phyloP scores from a whole-genome alignment of 2,329 filamentous ascomycete genomes.

The Ophiocordyceps unilateralis region DNA sequence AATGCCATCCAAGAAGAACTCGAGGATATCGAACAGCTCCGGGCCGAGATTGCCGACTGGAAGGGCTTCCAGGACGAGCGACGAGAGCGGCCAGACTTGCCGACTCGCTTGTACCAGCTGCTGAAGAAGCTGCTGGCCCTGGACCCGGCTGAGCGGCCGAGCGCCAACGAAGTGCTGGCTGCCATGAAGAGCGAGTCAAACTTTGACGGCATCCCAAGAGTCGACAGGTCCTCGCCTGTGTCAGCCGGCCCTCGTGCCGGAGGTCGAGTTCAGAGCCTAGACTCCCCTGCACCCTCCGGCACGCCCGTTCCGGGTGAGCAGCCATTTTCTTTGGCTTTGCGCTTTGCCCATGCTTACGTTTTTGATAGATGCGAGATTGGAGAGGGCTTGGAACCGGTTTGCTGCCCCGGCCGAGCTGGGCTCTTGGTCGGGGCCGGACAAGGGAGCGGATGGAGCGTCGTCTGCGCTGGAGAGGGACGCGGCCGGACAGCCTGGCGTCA shows the following conservation, averaged over 20 bases:
- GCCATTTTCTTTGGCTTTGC: not conserved
- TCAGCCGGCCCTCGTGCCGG: slow-evolving; percentile 23
- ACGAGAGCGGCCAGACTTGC: slow-evolving; percentile 62
- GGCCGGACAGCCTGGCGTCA: not conserved
- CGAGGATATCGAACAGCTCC: slow-evolving; percentile 73
- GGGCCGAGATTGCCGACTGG: slow-evolving; percentile 77
- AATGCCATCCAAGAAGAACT: slow-evolving; percentile 80
- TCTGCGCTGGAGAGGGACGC: not conserved
- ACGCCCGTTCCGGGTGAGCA: slow-evolving; percentile 29
- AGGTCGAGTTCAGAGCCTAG: slow-evolving; percentile 36
- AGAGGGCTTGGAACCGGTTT: slow-evolving; percentile 7
- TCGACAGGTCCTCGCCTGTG: slow-evolving; percentile 15
- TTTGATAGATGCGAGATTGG: slow-evolving; percentile 16
- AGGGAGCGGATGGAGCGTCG: not conserved
- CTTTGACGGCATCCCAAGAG: slow-evolving; percentile 23
- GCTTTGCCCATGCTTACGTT: slow-evolving; percentile 3
- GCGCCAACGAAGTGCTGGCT: slow-evolving; percentile 67
- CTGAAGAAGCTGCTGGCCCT: slow-evolving; percentile 67
- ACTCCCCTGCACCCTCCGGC: slow-evolving; percentile 31
- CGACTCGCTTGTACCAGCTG: slow-evolving; percentile 69
- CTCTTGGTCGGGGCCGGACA: not conserved
- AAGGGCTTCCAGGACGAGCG: slow-evolving; percentile 67
- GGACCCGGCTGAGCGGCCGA: slow-evolving; percentile 60
- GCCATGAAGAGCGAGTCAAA: slow-evolving; percentile 54
- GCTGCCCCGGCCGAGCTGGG: not conserved